phyloP scores from a whole-genome alignment of 2,329 filamentous ascomycete genomes.

The Didymella pomorum region DNA sequence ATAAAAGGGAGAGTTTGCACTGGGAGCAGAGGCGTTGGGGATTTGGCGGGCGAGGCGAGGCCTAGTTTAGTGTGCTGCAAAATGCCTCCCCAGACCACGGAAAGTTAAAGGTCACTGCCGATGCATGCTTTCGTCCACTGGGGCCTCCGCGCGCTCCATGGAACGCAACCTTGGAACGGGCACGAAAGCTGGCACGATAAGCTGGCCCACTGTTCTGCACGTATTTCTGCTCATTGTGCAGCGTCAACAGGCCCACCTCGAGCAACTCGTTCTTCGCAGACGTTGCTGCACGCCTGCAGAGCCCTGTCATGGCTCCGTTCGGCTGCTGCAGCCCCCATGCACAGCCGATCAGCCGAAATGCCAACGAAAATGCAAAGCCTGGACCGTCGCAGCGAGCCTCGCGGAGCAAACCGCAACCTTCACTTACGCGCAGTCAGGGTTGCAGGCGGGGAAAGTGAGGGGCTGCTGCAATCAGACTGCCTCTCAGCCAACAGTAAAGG shows the following conservation, averaged over 20 bases:
- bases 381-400: conserved; percentile 12
- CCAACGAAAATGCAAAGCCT: conserved; percentile 17
- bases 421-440: background rate
- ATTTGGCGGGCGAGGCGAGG: conserved; percentile 19
- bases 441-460: conserved; percentile 21
- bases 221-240: background rate
- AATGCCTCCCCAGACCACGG: conserved; percentile 10
- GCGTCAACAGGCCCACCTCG: conserved; percentile 10
- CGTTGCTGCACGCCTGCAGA: background rate
- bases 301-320: conserved; percentile 5
- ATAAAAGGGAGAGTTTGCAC: conserved; percentile 22
- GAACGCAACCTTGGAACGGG: conserved; percentile 17
- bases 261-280: background rate
- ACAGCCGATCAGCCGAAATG: conserved; percentile 20
- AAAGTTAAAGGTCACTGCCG: conserved; percentile 2
- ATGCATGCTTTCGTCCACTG: conserved; percentile 16
- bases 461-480: conserved; percentile 21
- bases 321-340: conserved; percentile 8
- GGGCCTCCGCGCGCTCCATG: conserved; percentile 9
- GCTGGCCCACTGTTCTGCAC: conserved; percentile 14
- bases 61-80: conserved; percentile 16
- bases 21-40: conserved; percentile 17
- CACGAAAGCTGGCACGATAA: conserved; percentile 7
- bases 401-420: conserved; percentile 9
- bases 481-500: conserved; percentile 8